Percentiles rank a stretch among this genome's conserved stretches.
phyloP scores from a whole-genome alignment of 192 early-diverging fungal genomes.

The Cladochytrium replicatum region DNA sequence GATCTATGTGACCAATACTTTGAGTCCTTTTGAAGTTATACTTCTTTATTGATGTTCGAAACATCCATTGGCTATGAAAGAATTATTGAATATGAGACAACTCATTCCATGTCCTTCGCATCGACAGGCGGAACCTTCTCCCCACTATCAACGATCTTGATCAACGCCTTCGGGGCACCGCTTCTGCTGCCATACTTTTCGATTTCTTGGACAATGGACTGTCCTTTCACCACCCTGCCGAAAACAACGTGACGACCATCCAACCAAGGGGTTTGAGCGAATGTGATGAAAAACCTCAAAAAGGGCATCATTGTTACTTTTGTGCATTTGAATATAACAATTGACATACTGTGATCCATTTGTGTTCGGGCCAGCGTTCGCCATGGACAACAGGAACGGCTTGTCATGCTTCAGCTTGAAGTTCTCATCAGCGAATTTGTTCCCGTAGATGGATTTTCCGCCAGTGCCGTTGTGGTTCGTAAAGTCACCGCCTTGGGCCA shows the following conservation, averaged over 20 bases:
- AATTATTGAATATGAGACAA: no score
- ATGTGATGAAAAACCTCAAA: no score
- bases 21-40: no score
- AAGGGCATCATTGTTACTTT: neutral
- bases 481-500: constrained; percentile 70
- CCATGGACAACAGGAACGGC: constrained; percentile 34
- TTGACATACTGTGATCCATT: constrained; percentile 39
- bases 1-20: no score
- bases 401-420: constrained; percentile 63
- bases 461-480: constrained; percentile 72
- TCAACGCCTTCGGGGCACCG: no score
- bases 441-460: constrained; percentile 68
- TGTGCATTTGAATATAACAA: no score
- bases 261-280: constrained; percentile 16
- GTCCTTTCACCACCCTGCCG: constrained; percentile 37
- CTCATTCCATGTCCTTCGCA: no score
- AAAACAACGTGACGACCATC: constrained; percentile 46
- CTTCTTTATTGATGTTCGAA: no score
- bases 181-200: constrained; percentile 51
- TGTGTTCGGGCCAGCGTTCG: constrained; percentile 37
- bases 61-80: no score
- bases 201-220: constrained; percentile 61
- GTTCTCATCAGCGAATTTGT: constrained; percentile 84
- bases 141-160: no score
- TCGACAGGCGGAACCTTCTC: no score